Base-by-base conservation (phyloP, 23 red algal species). In the Cyanidioschyzon merolae region DNA sequence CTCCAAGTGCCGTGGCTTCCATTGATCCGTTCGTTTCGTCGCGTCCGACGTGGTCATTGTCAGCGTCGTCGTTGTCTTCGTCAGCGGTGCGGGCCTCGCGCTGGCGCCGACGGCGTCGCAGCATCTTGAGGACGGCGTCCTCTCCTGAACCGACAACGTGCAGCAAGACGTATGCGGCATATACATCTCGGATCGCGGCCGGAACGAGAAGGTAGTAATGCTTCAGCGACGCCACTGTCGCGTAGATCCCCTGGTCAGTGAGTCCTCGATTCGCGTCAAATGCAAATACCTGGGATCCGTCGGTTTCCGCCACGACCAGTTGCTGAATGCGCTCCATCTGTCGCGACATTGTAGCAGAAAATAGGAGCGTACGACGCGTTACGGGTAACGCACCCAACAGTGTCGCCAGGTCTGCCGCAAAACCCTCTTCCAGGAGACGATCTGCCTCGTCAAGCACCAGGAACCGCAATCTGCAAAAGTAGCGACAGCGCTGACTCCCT, bases 391-490 rank as follows among this genome's bases (percentile, higher is more conserved):
- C 75, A 0, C 84, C 77, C 25, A 98, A 41, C 31, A 98, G 84
- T 36, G 83, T 37, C 38, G 68, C 63, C 7, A 98, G 38, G 58
- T 85, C 84, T 45, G 84, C 41, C 59, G 88, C 84, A 75, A 98
- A 98, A 39, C 94, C 84, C 74, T 87, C 86, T 30, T 98, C 94
- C 68, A 95, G 51, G 75, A 95, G 80, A 79, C 88, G 85, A 50
- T 95, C 90, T 41, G 90, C 90, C 80, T 95, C 90, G 78, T 95
- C 90, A 37, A 89, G 74, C 39, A 95, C 83, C 31, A 95, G 76
- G 37, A 80, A 77, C 68, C 86, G 82, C 26, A 80, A 51, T 63
- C 51, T 59, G 0, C 45, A 54, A 63, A 83, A 85, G 39, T 58
- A 83, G 7, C 45, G 45, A 54, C 45, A 54, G n/a, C n/a, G n/a